A percentile compares a stretch with the other conserved stretches of the same genome.
These are phyloP conservation scores for Rhododendron simsii DNA, from an alignment of 148 eudicot species.

Conservation along the genomic window DNA sequence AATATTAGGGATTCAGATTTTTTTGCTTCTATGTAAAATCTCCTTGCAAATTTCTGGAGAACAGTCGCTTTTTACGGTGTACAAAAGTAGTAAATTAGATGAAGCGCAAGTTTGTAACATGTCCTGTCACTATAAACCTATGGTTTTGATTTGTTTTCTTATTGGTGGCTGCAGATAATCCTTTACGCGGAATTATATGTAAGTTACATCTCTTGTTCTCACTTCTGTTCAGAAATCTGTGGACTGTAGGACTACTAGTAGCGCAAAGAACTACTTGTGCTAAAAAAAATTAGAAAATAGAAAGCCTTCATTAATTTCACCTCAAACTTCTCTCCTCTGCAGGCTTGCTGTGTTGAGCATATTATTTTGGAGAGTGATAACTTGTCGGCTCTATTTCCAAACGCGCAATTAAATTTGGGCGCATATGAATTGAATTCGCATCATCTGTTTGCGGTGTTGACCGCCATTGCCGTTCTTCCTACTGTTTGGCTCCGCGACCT, in stretches of 20 bases:
- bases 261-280: background rate
- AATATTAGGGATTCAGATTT: background rate
- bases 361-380: conserved; percentile 94
- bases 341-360: conserved; percentile 86
- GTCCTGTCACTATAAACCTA: conserved; percentile 17
- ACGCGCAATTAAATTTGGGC: conserved; percentile 54
- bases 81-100: background rate
- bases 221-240: background rate
- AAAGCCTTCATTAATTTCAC: conserved; percentile 1
- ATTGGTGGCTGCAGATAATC: conserved; percentile 65
- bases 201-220: conserved; percentile 33
- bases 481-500: conserved; percentile 85
- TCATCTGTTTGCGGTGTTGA: conserved; percentile 61
- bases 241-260: background rate
- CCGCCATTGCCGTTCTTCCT: conserved; percentile 77
- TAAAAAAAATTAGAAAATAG: background rate
- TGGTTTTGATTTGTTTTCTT: conserved; percentile 4
- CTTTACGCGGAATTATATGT: conserved; percentile 87
- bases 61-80: background rate
- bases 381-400: conserved; percentile 79
- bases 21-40: background rate
- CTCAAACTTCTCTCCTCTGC: conserved; percentile 9
- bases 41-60: background rate
- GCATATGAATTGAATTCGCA: conserved; percentile 44
- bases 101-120: background rate